phyloP scores from a whole-genome alignment of 805 yeast genomes.

The Martiniozyma abietophila region DNA sequence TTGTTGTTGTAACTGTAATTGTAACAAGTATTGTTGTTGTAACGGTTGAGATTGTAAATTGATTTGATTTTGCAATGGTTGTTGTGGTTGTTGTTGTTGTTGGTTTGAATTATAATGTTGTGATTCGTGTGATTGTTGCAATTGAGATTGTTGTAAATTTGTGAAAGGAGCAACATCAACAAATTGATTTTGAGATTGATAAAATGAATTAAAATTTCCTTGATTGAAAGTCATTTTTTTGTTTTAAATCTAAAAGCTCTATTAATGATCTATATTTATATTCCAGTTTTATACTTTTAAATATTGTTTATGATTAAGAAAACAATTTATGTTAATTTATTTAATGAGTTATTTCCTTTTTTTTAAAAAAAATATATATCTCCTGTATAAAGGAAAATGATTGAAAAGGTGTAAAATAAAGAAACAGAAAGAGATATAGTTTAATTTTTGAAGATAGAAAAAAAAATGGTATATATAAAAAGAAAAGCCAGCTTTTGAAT shows the following conservation, averaged over 20 bases:
- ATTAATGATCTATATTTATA: no score
- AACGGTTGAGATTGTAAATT: background rate
- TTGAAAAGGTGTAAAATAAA: no score
- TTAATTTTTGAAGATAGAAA: no score
- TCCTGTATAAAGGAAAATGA: no score
- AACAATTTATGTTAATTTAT: no score
- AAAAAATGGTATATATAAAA: no score
- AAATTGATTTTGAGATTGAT: slow-evolving; percentile 1
- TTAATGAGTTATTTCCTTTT: no score
- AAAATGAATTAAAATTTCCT: slow-evolving; percentile 4
- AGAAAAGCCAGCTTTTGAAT: no score
- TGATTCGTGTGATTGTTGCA: slow-evolving; percentile 6
- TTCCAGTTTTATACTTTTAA: background rate
- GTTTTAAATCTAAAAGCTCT: no score
- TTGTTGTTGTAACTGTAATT: slow-evolving; percentile 8
- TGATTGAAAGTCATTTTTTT: slow-evolving; percentile 6
- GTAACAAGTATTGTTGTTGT: slow-evolving; percentile 11
- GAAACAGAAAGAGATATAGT: no score
- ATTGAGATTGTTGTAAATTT: slow-evolving; percentile 9
- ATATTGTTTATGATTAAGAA: no score
- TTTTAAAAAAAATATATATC: no score
- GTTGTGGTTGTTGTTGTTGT: slow-evolving; percentile 7
- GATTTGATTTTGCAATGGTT: slow-evolving; percentile 4
- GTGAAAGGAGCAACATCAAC: slow-evolving; percentile 10
- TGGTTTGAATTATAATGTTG: slow-evolving; percentile 9